Evolutionary conservation across 768 basidiomycete genomes (phyloP).

Genomic region (Amanita pallidorosea): DNA sequence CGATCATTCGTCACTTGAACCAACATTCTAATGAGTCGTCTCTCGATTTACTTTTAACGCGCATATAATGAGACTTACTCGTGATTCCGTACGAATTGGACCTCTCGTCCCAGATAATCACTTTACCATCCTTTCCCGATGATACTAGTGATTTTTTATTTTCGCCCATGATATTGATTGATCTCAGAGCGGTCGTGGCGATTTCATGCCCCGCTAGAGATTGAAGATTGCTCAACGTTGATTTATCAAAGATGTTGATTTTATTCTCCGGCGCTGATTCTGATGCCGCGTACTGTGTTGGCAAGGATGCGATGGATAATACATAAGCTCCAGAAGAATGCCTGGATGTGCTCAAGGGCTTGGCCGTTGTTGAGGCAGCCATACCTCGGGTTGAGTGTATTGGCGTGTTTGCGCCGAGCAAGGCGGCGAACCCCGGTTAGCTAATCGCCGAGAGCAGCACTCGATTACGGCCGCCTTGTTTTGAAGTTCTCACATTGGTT

Average conservation of each 20-base stretch:
- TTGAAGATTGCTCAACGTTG: conserved; percentile 32
- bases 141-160: conserved; percentile 42
- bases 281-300: conserved; percentile 45
- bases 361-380: not conserved
- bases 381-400: not conserved
- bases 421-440: too few species aligned
- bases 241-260: conserved; percentile 59
- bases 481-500: not conserved
- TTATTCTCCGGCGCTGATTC: conserved; percentile 53
- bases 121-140: conserved; percentile 59
- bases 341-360: not conserved
- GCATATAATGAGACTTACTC: conserved; percentile 33
- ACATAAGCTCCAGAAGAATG: conserved; percentile 42
- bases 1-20: conserved; percentile 34
- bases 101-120: conserved; percentile 71
- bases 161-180: conserved; percentile 30
- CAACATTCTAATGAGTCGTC: conserved; percentile 2
- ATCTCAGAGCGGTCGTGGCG: conserved; percentile 46
- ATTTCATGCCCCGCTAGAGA: conserved; percentile 46
- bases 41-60: not conserved
- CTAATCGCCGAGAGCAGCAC: too few species aligned
- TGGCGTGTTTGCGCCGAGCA: not conserved
- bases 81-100: conserved; percentile 38
- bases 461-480: too few species aligned
- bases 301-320: conserved; percentile 40